A percentile compares a stretch with the other conserved stretches of the same genome.
These are phyloP conservation scores for Ploettnerulaceae sp. DNA, from an alignment of 2,329 filamentous ascomycete species.

Conservation along the genomic window DNA sequence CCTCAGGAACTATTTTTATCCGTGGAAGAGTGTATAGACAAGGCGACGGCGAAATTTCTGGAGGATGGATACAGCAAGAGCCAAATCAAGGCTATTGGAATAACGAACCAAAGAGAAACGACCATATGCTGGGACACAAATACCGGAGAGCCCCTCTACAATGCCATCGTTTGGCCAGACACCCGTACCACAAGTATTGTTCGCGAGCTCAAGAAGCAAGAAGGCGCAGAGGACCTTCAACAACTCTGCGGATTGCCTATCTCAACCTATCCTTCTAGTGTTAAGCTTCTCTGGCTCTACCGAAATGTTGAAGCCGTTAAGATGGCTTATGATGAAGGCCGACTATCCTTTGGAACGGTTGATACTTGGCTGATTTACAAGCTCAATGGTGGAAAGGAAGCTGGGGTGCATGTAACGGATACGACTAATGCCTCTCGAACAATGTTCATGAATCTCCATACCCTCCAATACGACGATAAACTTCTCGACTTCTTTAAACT, in stretches of 20 bases:
- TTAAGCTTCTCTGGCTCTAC: constrained; percentile 74
- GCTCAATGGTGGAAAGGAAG: constrained; percentile 64
- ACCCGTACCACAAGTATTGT: constrained; percentile 70
- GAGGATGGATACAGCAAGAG: constrained; percentile 59
- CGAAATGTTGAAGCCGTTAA: constrained; percentile 62
- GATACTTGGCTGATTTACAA: constrained; percentile 79
- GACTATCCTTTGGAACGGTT: constrained; percentile 72
- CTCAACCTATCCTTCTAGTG: constrained; percentile 75
- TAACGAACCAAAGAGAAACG: constrained; percentile 78
- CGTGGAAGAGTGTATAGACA: constrained; percentile 71
- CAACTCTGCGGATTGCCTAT: constrained; percentile 70
- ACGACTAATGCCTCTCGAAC: constrained; percentile 78
- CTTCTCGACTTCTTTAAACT: constrained; percentile 72
- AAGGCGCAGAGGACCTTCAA: constrained; percentile 62
- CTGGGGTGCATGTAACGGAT: constrained; percentile 68
- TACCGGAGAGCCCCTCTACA: constrained; percentile 72
- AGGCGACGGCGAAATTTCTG: constrained; percentile 64
- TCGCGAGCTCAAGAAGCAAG: constrained; percentile 62
- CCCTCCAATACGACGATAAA: constrained; percentile 66
- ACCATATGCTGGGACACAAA: constrained; percentile 74
- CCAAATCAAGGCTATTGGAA: constrained; percentile 70
- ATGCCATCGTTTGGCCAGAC: constrained; percentile 82
- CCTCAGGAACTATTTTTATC: constrained; percentile 68
- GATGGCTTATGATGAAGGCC: constrained; percentile 65
- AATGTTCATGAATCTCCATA: constrained; percentile 83